Percentiles rank a stretch among this genome's conserved stretches.
These are phyloP conservation scores for Erythrophleum fordii DNA, from an alignment of 306 rosid genomes.

Conservation along the genomic window DNA sequence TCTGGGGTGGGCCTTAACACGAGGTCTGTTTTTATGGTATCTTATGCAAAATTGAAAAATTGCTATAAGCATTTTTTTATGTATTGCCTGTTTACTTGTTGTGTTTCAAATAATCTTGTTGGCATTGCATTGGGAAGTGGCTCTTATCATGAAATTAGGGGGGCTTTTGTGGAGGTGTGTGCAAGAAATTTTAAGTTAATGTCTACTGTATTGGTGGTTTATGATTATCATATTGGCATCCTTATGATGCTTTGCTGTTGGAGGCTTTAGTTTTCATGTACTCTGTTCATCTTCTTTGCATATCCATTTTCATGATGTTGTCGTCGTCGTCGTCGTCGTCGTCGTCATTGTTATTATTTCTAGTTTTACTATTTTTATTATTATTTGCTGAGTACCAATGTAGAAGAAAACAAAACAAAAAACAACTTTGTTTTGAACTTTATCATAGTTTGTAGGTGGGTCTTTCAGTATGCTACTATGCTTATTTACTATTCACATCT, in stretches of 20 bases:
- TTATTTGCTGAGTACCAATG: no score
- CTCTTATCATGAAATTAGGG: slow-evolving; percentile 20
- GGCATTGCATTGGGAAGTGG: slow-evolving; percentile 1
- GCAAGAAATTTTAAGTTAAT: no score
- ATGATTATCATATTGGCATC: not conserved
- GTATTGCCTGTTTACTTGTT: slow-evolving; percentile 1
- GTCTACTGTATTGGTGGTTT: no score
- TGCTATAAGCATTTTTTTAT: not conserved
- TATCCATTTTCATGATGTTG: not conserved
- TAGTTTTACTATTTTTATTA: no score
- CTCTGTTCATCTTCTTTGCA: not conserved
- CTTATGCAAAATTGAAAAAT: not conserved
- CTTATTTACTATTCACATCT: no score
- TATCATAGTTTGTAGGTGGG: no score
- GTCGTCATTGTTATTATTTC: no score
- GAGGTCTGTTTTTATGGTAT: slow-evolving; percentile 54
- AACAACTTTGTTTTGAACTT: no score
- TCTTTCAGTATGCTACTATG: no score
- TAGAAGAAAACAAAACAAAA: no score
- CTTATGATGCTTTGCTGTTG: slow-evolving; percentile 15
- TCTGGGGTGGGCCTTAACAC: slow-evolving; percentile 98
- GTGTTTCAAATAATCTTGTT: slow-evolving; percentile 12
- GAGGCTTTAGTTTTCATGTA: not conserved
- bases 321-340: no score
- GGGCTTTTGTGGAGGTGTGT: slow-evolving; percentile 29